Percentiles rank a stretch among this genome's conserved stretches.
Evolutionary conservation across 257 asterid genomes (phyloP).

Genomic region (Lycium barbarum): DNA sequence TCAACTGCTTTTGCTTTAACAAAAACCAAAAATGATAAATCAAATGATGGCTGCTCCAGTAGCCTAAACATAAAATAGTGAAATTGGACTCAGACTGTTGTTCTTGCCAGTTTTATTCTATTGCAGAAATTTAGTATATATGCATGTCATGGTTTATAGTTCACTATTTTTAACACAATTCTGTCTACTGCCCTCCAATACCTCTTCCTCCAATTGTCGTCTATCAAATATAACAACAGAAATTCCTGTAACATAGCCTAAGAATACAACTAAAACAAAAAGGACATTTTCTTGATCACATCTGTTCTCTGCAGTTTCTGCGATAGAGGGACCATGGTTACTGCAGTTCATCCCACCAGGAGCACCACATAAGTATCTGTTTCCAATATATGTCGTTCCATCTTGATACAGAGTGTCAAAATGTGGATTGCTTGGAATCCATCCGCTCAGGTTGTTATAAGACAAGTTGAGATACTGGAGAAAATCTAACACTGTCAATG

Average conservation of each 20-base stretch:
- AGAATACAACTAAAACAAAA: slow-evolving; percentile 3
- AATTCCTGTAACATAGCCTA: slow-evolving; percentile 24
- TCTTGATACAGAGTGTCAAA: slow-evolving; percentile 22
- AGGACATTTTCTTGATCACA: neutral
- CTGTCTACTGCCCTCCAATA: slow-evolving; percentile 35
- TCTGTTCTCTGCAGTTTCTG: neutral
- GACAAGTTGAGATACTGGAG: slow-evolving; percentile 28
- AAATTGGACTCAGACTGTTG: neutral
- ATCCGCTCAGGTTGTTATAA: slow-evolving; percentile 34
- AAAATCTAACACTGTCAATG: slow-evolving; percentile 13
- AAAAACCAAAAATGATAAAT: too few species aligned
- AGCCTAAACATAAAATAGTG: neutral
- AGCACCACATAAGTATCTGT: slow-evolving; percentile 30
- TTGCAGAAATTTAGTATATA: neutral
- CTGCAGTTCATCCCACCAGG: slow-evolving; percentile 30
- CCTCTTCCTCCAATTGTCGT: slow-evolving; percentile 27
- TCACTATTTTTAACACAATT: slow-evolving; percentile 29
- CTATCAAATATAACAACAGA: neutral
- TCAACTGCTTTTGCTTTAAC: too few species aligned
- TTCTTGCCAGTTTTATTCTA: neutral
- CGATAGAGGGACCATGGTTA: neutral
- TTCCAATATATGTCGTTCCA: slow-evolving; percentile 17
- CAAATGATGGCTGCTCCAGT: too few species aligned
- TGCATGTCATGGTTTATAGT: neutral
- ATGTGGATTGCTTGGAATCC: slow-evolving; percentile 21